phyloP scores from a whole-genome alignment of 352 stramenopile species.

The Blastocystis hominis region DNA sequence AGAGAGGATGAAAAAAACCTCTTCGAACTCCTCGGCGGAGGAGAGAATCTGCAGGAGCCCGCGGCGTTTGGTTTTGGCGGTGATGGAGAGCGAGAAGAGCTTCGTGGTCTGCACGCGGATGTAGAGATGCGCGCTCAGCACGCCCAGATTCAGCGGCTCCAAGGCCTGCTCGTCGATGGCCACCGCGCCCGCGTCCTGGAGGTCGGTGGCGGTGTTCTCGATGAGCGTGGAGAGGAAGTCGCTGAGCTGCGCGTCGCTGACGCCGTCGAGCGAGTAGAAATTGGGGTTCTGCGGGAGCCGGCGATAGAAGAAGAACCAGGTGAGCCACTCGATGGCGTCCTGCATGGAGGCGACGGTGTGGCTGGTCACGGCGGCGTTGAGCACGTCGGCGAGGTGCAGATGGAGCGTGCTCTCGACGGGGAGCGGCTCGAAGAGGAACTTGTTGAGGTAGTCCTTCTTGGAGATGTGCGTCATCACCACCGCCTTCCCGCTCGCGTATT shows the following conservation, averaged over 20 bases:
- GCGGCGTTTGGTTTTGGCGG: slow-evolving; percentile 85
- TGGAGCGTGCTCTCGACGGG: slow-evolving; percentile 95
- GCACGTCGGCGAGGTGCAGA: slow-evolving; percentile 90
- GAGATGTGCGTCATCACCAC: slow-evolving; percentile 88
- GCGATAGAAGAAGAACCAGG: slow-evolving; percentile 98
- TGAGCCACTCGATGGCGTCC: slow-evolving; percentile 96
- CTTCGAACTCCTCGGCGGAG: slow-evolving; percentile 85
- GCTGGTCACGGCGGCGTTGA: slow-evolving; percentile 96
- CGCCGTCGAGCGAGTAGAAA: slow-evolving; percentile 94
- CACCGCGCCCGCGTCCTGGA: slow-evolving; percentile 9
- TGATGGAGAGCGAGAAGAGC: slow-evolving; percentile 90
- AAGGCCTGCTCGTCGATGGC: slow-evolving; percentile 77
- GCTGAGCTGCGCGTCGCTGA: slow-evolving; percentile 78
- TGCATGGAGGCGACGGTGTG: slow-evolving; percentile 96
- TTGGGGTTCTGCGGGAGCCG: slow-evolving; percentile 97
- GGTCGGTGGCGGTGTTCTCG: slow-evolving; percentile 58
- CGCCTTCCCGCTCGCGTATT: slow-evolving; percentile 72
- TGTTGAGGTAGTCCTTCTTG: slow-evolving; percentile 95
- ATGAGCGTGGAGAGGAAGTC: slow-evolving; percentile 94
- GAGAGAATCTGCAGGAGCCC: slow-evolving; percentile 89
- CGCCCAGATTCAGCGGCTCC: slow-evolving; percentile 89
- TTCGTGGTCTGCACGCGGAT: slow-evolving; percentile 97
- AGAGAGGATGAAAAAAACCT: slow-evolving; percentile 78
- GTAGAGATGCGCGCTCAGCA: slow-evolving; percentile 99
- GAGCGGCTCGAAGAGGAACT: slow-evolving; percentile 96